Evolutionary conservation across 768 basidiomycete genomes (phyloP).

Genomic region (Termitomyces sp.): DNA sequence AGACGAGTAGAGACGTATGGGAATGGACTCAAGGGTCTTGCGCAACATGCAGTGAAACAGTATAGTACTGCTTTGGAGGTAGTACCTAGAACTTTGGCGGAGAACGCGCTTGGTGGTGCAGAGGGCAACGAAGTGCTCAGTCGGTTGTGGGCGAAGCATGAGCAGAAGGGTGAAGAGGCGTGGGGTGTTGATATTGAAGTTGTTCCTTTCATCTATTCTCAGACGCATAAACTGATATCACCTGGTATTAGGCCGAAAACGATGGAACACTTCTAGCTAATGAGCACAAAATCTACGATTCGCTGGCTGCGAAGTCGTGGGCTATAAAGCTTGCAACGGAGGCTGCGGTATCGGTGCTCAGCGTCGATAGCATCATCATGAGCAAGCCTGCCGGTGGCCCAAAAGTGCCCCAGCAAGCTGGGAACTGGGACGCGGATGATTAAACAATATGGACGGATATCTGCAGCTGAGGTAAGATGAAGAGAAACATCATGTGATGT

Average conservation of each 20-base stretch:
- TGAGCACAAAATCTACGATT: not conserved
- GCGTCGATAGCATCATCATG: not conserved
- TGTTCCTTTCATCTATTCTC: not conserved
- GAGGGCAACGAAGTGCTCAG: not conserved
- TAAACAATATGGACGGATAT: not conserved
- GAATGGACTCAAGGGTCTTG: conserved; percentile 22
- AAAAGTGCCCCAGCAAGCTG: conserved; percentile 49
- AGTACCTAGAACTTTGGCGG: not conserved
- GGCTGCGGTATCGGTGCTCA: conserved; percentile 65
- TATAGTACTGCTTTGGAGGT: not conserved
- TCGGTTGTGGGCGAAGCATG: not conserved
- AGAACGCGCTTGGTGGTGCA: not conserved
- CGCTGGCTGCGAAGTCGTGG: conserved; percentile 77
- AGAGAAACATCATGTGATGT: not conserved
- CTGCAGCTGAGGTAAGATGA: not conserved
- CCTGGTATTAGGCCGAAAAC: not conserved
- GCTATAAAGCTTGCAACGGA: conserved; percentile 86
- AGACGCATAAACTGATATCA: not conserved
- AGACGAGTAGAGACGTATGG: conserved; percentile 82
- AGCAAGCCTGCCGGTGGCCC: conserved; percentile 75
- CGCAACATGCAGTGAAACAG: not conserved
- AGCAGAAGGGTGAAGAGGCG: not conserved
- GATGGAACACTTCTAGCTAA: not conserved
- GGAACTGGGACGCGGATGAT: not conserved
- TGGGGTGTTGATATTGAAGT: not conserved